A percentile compares a stretch with the other conserved stretches of the same genome.
Evolutionary conservation across 148 eudicot genomes (phyloP).

Genomic region (Rheum nobile): DNA sequence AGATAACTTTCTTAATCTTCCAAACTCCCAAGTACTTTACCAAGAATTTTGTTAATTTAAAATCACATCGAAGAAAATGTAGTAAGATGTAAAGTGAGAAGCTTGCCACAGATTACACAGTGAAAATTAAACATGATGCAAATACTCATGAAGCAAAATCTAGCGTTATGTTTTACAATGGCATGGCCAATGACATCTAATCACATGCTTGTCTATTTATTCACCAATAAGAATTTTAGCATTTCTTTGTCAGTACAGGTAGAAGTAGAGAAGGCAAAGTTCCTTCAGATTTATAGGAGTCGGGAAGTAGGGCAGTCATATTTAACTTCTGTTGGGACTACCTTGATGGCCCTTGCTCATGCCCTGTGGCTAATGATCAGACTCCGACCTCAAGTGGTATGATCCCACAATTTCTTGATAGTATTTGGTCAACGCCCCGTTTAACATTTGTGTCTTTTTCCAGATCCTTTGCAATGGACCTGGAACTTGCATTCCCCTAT

Average conservation of each 20-base stretch:
- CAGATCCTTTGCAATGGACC: slow-evolving; percentile 95
- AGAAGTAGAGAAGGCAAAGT: slow-evolving; percentile 33
- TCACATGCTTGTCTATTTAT: background rate
- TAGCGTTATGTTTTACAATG: background rate
- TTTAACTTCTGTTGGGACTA: slow-evolving; percentile 73
- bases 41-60: background rate
- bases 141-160: background rate
- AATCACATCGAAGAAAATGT: background rate
- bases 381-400: slow-evolving; percentile 91
- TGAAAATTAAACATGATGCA: background rate
- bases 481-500: slow-evolving; percentile 84
- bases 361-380: slow-evolving; percentile 79
- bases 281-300: slow-evolving; percentile 77
- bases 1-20: background rate
- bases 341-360: slow-evolving; percentile 68
- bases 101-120: background rate
- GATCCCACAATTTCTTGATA: background rate
- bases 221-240: background rate
- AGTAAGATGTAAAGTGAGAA: background rate
- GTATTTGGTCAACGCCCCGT: background rate
- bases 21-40: background rate
- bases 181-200: background rate
- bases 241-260: slow-evolving; percentile 24
- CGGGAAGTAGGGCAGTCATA: slow-evolving; percentile 96
- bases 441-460: background rate